Conservation (phyloP, 2,329 filamentous ascomycete species). For the Fusarium sp. region DNA sequence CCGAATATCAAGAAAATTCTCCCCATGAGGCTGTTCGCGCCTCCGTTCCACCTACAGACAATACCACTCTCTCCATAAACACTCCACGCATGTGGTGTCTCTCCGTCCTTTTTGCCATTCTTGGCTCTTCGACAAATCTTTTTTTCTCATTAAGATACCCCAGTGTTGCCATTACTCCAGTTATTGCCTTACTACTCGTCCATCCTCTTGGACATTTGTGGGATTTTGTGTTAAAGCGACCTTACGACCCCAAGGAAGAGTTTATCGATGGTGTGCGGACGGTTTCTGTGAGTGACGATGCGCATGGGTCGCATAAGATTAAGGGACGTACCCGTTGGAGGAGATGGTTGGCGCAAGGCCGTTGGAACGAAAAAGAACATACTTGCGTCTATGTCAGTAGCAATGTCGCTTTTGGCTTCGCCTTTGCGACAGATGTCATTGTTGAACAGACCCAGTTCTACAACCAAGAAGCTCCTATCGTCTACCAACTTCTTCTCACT, state of each 20-base stretch:
- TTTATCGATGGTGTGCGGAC: constrained; percentile 63
- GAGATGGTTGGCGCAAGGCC: constrained; percentile 82
- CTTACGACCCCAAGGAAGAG: constrained; percentile 62
- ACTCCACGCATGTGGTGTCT: constrained; percentile 89
- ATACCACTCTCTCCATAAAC: constrained; percentile 83
- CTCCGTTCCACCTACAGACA: constrained; percentile 80
- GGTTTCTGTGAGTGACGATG: constrained; percentile 33
- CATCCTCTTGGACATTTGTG: constrained; percentile 85
- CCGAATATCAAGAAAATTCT: constrained; percentile 74
- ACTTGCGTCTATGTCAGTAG: constrained; percentile 90
- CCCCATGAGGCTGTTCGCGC: constrained; percentile 84
- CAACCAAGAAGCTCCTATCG: constrained; percentile 79
- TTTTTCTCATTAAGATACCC: constrained; percentile 93
- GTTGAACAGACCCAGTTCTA: constrained; percentile 93
- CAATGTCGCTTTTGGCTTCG: constrained; percentile 90
- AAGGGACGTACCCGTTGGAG: constrained; percentile 62
- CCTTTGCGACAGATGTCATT: constrained; percentile 90
- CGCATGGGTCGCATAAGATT: constrained; percentile 30
- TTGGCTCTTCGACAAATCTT: constrained; percentile 85
- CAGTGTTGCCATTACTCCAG: constrained; percentile 88
- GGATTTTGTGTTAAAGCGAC: constrained; percentile 78
- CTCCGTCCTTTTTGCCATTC: constrained; percentile 82
- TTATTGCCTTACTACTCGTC: constrained; percentile 86
- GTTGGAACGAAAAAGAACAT: constrained; percentile 91
- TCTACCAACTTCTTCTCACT: constrained; percentile 85